phyloP scores from a whole-genome alignment of 2,329 filamentous ascomycete genomes.

The Fusarium keratoplasticum region DNA sequence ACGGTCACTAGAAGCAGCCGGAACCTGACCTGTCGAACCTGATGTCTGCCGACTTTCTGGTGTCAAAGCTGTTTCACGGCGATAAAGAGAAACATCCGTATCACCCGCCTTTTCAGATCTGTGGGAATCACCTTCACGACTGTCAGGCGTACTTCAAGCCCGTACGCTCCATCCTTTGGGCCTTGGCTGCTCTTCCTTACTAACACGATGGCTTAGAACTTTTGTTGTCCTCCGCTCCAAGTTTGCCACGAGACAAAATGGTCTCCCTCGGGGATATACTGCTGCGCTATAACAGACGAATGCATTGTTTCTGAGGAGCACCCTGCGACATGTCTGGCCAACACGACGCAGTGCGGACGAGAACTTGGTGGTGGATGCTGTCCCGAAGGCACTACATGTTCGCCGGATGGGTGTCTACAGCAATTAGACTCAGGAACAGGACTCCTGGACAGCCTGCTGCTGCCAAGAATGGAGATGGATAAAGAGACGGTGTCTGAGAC shows the following conservation, averaged over 20 bases:
- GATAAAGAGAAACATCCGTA: not conserved
- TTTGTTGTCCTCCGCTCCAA: slow-evolving; percentile 18
- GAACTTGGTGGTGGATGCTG: slow-evolving; percentile 27
- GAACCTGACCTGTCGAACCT: slow-evolving; percentile 2
- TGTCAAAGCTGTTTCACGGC: not conserved
- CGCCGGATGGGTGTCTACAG: slow-evolving; percentile 24
- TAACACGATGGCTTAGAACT: slow-evolving; percentile 17
- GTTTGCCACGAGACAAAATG: slow-evolving; percentile 11
- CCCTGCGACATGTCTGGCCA: slow-evolving; percentile 12
- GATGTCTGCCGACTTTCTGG: not conserved
- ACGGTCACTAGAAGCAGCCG: slow-evolving; percentile 8
- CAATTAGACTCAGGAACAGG: slow-evolving; percentile 26
- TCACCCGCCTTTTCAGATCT: slow-evolving; percentile 8
- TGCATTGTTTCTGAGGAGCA: slow-evolving; percentile 19
- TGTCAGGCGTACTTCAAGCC: slow-evolving; percentile 24
- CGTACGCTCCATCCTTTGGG: slow-evolving; percentile 17
- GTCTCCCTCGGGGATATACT: slow-evolving; percentile 24
- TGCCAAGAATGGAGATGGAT: slow-evolving; percentile 16
- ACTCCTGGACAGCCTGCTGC: not conserved
- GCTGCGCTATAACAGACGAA: slow-evolving; percentile 23
- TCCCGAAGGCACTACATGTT: slow-evolving; percentile 22
- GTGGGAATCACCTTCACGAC: slow-evolving; percentile 13
- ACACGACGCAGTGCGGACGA: slow-evolving; percentile 24
- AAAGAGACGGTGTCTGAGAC: not conserved
- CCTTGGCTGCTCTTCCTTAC: not conserved